Evolutionary conservation across 2,329 filamentous ascomycete species (phyloP), one percentile per base, ranked within the genome.

Genomic region (Ilyonectria robusta): DNA sequence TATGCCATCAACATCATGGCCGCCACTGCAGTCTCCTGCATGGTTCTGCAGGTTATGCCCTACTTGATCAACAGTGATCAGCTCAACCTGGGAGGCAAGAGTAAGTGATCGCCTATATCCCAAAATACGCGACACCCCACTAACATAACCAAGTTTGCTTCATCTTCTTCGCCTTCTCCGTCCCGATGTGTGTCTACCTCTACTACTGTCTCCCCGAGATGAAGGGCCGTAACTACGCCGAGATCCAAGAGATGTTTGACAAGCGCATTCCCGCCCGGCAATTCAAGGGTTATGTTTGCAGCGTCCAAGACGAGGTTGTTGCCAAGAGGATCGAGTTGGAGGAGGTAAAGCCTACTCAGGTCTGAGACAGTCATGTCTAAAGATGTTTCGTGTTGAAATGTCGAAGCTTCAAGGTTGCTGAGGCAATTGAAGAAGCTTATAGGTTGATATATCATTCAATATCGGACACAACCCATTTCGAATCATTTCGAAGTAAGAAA

Each of bases 131-230:
- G 9, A 2, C 1, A 0, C n/a, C 8, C 47, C 19, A 31, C 23
- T 46, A 15, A 61, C 29, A 13, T 31, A 11, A 13, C 17, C 0
- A 6, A 68, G 68, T 80, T 23, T 75, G 75, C 47, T 79, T 79
- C 67, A 71, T 79, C 55, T 78, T 77, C 70, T 78, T 77, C 23
- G 78, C 62, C 58, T 69, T 71, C 21, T 78, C 77, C 42, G 66
- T 75, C 19, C 75, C 74, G 29, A 76, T 77, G 50, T 77, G 77
- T 10, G 65, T 79, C n/a, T 81, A 77, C 65, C 42, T 82, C 21
- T 75, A 76, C 70, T 77, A 77, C 58, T 78, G 70, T 50, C 75
- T 82, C 78, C 84, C 84, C 2, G 77, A 79, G 66, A 78, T 76
- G 31, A 71, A 72, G 29, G 71, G 68, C 11, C 70, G 74, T 44